These are phyloP conservation scores for Aspergillus hortae DNA, from an alignment of 2,329 filamentous ascomycete genomes.

Conservation along the genomic window DNA sequence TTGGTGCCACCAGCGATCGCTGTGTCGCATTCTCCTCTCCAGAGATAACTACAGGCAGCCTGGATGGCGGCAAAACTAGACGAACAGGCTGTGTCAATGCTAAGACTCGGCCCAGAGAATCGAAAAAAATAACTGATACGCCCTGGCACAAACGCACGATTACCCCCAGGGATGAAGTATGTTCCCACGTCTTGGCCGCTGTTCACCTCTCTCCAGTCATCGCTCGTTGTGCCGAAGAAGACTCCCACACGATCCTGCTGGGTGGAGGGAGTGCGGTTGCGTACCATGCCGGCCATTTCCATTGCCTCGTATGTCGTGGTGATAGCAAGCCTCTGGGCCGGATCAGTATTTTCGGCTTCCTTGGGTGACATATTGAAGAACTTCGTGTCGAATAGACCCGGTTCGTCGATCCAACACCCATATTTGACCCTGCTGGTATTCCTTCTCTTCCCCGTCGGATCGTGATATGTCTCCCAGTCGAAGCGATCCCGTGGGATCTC, in stretches of 20 bases:
- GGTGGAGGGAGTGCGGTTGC: slow-evolving; percentile 66
- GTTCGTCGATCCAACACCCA: slow-evolving; percentile 72
- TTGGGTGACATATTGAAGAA: slow-evolving; percentile 87
- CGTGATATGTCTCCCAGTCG: slow-evolving; percentile 66
- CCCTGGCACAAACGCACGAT: slow-evolving; percentile 44
- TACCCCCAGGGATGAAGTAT: slow-evolving; percentile 63
- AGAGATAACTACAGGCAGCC: slow-evolving; percentile 67
- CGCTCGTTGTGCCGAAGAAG: slow-evolving; percentile 71
- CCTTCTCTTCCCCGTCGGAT: slow-evolving; percentile 67
- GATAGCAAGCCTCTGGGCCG: slow-evolving; percentile 73
- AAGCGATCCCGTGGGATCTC: slow-evolving; percentile 65
- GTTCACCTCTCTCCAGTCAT: slow-evolving; percentile 75
- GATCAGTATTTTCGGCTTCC: slow-evolving; percentile 75
- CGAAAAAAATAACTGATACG: slow-evolving; percentile 65
- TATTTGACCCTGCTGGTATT: slow-evolving; percentile 76
- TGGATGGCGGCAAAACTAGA: slow-evolving; percentile 71
- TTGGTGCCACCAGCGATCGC: slow-evolving; percentile 76
- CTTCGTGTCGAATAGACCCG: slow-evolving; percentile 72
- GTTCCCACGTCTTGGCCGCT: slow-evolving; percentile 68
- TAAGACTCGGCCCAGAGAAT: slow-evolving; percentile 69
- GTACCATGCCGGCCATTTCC: slow-evolving; percentile 75
- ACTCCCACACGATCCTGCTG: slow-evolving; percentile 64
- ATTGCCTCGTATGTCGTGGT: slow-evolving; percentile 76
- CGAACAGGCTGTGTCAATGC: slow-evolving; percentile 74
- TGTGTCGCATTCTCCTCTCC: slow-evolving; percentile 74